Percentiles rank a stretch among this genome's conserved stretches.
Evolutionary conservation across 2,329 filamentous ascomycete genomes (phyloP).

Genomic region (Botrytis fabae): DNA sequence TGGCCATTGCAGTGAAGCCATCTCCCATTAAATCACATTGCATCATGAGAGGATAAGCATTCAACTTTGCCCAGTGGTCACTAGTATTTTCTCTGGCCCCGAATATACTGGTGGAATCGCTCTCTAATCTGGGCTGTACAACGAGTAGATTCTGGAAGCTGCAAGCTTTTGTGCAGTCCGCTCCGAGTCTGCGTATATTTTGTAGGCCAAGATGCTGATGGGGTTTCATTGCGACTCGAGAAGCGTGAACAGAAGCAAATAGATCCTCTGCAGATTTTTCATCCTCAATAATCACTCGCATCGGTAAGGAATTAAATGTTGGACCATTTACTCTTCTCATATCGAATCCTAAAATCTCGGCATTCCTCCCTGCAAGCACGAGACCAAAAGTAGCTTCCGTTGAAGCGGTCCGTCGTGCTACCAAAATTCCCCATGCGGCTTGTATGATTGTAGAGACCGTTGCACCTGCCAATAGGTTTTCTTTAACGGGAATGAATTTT

Average conservation of each 20-base stretch:
- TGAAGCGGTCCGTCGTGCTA: slow-evolving; percentile 43
- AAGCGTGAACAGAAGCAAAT: slow-evolving; percentile 1
- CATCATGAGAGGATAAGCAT: slow-evolving; percentile 28
- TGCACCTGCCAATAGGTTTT: slow-evolving; percentile 19
- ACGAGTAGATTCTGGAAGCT: slow-evolving; percentile 23
- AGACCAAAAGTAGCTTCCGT: slow-evolving; percentile 47
- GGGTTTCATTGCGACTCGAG: slow-evolving; percentile 40
- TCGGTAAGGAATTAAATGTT: slow-evolving; percentile 45
- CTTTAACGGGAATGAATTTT: slow-evolving; percentile 4
- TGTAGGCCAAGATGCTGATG: slow-evolving; percentile 22
- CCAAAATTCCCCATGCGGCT: slow-evolving; percentile 45
- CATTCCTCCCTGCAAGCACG: slow-evolving; percentile 47
- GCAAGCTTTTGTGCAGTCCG: slow-evolving; percentile 13
- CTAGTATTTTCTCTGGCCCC: slow-evolving; percentile 2
- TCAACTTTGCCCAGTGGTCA: slow-evolving; percentile 23
- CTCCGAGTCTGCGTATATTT: slow-evolving; percentile 8
- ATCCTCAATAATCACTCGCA: slow-evolving; percentile 42
- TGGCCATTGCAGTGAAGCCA: slow-evolving; percentile 24
- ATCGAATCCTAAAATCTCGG: slow-evolving; percentile 43
- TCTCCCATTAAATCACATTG: slow-evolving; percentile 22
- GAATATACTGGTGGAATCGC: slow-evolving; percentile 4
- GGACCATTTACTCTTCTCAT: slow-evolving; percentile 45
- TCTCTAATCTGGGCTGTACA: slow-evolving; percentile 19
- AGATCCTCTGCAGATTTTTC: neutral
- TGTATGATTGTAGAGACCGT: slow-evolving; percentile 31